Base-by-base conservation (phyloP, 306 rosid genomes). In the Ormosia emarginata region DNA sequence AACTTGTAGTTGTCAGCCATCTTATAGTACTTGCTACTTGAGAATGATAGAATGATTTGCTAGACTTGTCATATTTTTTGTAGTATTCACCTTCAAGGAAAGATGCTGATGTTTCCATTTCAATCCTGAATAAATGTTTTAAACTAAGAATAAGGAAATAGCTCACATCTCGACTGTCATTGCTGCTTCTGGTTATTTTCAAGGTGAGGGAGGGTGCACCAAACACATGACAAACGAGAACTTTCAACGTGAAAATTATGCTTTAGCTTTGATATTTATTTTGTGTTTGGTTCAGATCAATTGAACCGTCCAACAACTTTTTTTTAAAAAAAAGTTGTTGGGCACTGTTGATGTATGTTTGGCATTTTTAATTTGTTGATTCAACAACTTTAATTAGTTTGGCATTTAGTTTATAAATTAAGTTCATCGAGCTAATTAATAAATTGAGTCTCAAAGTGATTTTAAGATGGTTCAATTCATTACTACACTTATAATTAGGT, bases 11-110 rank as follows among this genome's bases (percentile, higher is more conserved):
- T 83, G 96, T 88, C 71, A 95, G 62, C 99, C 98, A 95, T 88
- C 98, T 88, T 59, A 90, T 87, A 11, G 97, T 89, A 82, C 98
- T 95, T 29, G 98, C 99, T 67, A 93, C 94, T 85, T 93, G 98
- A 5, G 99, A 95, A 85, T 90, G 92, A 89, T 93, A 95, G 74
- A 93, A 95, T 39, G 98, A 93, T 84, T 95, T 95, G 52, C 99
- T 93, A 47, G 91, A 57, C 82, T 84, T 95, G 74, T 94, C 89
- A 74, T 93, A 93, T 61, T 93, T 93, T 68, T 85, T 90, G 88
- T 86, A 92, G 89, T 97, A 93, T 76, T 95, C 98, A n/a, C 87
- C 87, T 87, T 95, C 98, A 12, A 95, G 92, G 40, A 88, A 88
- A 74, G 85, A 86, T 57, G 94, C 92, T 0, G 92, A 77, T 36